Conservation (phyloP, 352 stramenopile genomes). For the Pythium periplocum region DNA sequence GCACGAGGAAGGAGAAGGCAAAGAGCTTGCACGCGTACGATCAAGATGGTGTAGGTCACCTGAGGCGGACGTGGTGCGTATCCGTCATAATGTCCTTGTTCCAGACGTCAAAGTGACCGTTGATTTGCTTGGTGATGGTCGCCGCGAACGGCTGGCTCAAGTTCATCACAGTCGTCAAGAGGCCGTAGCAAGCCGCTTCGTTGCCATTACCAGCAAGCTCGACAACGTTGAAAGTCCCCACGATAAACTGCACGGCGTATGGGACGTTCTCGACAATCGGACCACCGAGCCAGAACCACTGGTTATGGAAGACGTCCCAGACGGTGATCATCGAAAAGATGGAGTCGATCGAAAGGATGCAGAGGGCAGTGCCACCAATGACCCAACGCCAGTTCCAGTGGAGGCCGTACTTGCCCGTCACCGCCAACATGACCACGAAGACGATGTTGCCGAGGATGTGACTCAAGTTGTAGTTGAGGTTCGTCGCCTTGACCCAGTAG, state of each 20-base stretch:
- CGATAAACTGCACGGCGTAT: conserved; percentile 20
- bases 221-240: conserved; percentile 26
- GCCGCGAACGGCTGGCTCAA: conserved; percentile 18
- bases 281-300: conserved; percentile 23
- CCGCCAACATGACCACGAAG: conserved; percentile 18
- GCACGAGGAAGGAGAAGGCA: conserved; percentile 15
- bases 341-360: conserved; percentile 14
- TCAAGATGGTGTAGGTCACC: conserved; percentile 25
- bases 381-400: conserved; percentile 21
- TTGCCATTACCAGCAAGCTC: conserved; percentile 27
- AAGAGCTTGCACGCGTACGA: conserved; percentile 23
- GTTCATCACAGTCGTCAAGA: conserved; percentile 32
- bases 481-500: conserved; percentile 19
- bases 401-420: conserved; percentile 23
- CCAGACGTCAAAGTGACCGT: conserved; percentile 18
- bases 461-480: conserved; percentile 18
- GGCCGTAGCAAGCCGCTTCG: conserved; percentile 28
- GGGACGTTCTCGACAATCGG: conserved; percentile 27
- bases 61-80: conserved; percentile 20
- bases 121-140: conserved; percentile 26
- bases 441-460: conserved; percentile 12
- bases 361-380: conserved; percentile 16
- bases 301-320: conserved; percentile 19
- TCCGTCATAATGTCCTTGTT: conserved; percentile 21
- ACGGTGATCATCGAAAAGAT: conserved; percentile 19